phyloP scores from a whole-genome alignment of 768 basidiomycete genomes.

The Ephemerocybe angulata region DNA sequence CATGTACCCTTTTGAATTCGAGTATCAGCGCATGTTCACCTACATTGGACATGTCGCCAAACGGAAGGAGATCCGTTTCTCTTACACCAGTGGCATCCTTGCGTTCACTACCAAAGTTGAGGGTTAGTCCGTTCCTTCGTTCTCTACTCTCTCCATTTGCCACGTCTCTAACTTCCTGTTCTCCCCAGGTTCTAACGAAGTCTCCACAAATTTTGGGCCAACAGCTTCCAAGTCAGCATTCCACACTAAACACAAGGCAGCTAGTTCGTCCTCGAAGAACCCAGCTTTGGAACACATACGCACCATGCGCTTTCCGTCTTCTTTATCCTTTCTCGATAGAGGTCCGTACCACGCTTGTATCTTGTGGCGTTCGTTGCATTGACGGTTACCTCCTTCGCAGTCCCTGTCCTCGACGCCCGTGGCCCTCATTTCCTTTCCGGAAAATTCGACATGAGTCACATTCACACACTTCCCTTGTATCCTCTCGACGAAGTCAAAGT shows the following conservation, averaged over 20 bases:
- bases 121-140: not conserved
- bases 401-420: not conserved
- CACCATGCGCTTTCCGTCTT: not conserved
- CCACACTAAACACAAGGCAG: not conserved
- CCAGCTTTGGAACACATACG: not conserved
- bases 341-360: not conserved
- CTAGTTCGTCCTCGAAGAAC: not conserved
- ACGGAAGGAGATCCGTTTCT: not conserved
- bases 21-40: not conserved
- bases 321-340: not conserved
- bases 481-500: not conserved
- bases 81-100: not conserved
- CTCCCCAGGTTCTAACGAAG: not conserved
- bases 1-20: not conserved
- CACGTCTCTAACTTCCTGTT: not conserved
- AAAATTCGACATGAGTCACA: not conserved
- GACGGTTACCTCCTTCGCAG: not conserved
- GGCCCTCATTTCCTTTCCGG: not conserved
- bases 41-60: not conserved
- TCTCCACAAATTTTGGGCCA: not conserved
- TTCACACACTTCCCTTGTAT: not conserved
- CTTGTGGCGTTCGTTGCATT: not conserved
- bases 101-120: not conserved
- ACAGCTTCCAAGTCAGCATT: not conserved
- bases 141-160: not conserved